Evolutionary conservation across 306 rosid genomes (phyloP).

Genomic region (Rosa lucieae): DNA sequence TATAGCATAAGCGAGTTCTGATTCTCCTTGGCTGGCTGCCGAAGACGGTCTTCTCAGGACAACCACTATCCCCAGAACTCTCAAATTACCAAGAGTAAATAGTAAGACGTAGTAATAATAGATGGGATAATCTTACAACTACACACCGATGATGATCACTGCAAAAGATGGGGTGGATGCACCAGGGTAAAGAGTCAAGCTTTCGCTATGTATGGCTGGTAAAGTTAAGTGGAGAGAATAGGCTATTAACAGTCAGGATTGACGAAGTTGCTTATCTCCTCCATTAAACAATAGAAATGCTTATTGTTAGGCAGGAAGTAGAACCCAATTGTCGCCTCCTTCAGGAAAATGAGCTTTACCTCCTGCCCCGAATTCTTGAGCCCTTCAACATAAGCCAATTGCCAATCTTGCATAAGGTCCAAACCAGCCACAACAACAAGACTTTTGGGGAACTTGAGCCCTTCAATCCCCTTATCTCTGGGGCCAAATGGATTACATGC

Average conservation of each 20-base stretch:
- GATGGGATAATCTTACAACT: slow-evolving; percentile 55
- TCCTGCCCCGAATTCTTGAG: slow-evolving; percentile 53
- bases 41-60: slow-evolving; percentile 27
- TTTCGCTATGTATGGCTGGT: slow-evolving; percentile 64
- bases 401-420: slow-evolving; percentile 92
- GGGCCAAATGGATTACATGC: slow-evolving; percentile 86
- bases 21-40: slow-evolving; percentile 35
- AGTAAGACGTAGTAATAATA: slow-evolving; percentile 35
- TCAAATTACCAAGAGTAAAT: slow-evolving; percentile 34
- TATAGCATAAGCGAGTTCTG: slow-evolving; percentile 41
- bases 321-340: slow-evolving; percentile 89
- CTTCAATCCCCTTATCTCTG: slow-evolving; percentile 48
- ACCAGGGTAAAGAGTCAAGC: slow-evolving; percentile 56
- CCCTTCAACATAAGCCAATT: slow-evolving; percentile 72
- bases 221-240: slow-evolving; percentile 40
- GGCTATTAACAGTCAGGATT: slow-evolving; percentile 55
- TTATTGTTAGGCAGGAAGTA: slow-evolving; percentile 90
- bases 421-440: slow-evolving; percentile 91
- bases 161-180: slow-evolving; percentile 34
- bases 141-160: slow-evolving; percentile 49
- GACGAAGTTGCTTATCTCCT: slow-evolving; percentile 65
- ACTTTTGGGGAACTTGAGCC: slow-evolving; percentile 66
- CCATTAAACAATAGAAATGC: slow-evolving; percentile 71
- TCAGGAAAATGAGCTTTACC: slow-evolving; percentile 60
- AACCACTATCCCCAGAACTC: slow-evolving; percentile 30